phyloP scores from a whole-genome alignment of 2,329 filamentous ascomycete genomes.

The Reticulascus tulasneorum region DNA sequence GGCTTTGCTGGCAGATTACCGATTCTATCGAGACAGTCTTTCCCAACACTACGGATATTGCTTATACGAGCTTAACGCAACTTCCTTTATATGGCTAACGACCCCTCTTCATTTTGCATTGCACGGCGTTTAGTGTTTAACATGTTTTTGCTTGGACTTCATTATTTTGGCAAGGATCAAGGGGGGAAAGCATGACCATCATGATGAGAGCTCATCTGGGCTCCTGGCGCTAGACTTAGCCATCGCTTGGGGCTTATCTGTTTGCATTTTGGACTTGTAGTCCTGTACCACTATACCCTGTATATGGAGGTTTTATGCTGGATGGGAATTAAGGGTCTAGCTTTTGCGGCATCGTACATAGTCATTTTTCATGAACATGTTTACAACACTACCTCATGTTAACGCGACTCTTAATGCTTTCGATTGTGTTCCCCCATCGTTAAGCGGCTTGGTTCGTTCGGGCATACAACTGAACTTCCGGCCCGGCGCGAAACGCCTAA shows the following conservation, averaged over 20 bases:
- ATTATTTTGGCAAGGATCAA: background rate
- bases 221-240: too few relatives aligned
- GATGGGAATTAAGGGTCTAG: too few relatives aligned
- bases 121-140: constrained; percentile 3
- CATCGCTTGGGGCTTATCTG: background rate
- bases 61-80: constrained; percentile 21
- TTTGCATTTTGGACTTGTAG: constrained; percentile 1
- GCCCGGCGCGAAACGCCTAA: too few relatives aligned
- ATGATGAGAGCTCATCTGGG: too few relatives aligned
- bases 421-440: too few relatives aligned
- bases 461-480: too few relatives aligned
- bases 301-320: too few relatives aligned
- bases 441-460: too few relatives aligned
- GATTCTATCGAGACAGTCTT: constrained; percentile 30
- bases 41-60: constrained; percentile 32
- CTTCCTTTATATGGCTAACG: constrained; percentile 1
- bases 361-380: too few relatives aligned
- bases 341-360: too few relatives aligned
- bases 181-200: background rate
- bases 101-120: constrained; percentile 9
- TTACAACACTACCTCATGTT: too few relatives aligned
- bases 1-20: constrained; percentile 28
- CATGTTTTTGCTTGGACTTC: background rate
- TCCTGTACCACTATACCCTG: constrained; percentile 12
- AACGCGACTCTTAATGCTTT: too few relatives aligned